Base-by-base conservation (phyloP, 2,329 filamentous ascomycete genomes). In the Ophiostoma sp. region DNA sequence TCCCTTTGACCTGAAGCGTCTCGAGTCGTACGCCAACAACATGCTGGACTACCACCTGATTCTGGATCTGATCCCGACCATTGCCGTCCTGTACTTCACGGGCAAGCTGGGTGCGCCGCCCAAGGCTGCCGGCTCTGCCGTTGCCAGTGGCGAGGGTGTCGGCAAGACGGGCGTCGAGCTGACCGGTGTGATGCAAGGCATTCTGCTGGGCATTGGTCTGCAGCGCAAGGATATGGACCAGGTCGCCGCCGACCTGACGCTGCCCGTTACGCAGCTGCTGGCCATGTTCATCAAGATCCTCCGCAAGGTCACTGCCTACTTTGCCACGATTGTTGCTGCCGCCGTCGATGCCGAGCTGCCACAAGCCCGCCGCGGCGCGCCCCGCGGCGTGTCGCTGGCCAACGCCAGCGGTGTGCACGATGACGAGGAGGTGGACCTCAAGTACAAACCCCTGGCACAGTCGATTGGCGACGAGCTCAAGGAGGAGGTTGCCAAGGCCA, bases 11-110 rank as follows among this genome's bases (percentile, higher is more conserved):
- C 86, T 97, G 73, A 98, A 98, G 83, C 90, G 95, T 36, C 84
- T 99, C 3, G 94, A 97, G 77, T 94, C 91, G 62, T 99, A 99
- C 76, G 92, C 95, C 20, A 96, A 96, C 80, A 97, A 96, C 80
- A 91, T 97, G 85, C 88, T 99, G 60, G 96, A 99, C 80, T 97
- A 98, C 82, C 96, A 97, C 77, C 94, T 97, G 75, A 95, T 99
- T 70, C 86, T 98, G 36, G 96, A 99, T 78, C 87, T 99, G 76
- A 85, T 99, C 70, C 95, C 95, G 0, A 86, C 85, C 1, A 88
- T 99, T 73, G 90, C 95, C 0, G 84, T 85, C 33, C 86, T 96
- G 35, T 97, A 94, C 83, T 99, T 99, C 80, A 89, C 87, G 0
- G 91, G 92, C 67, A 87, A 89, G 11, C 83, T 98, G 23, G 87